Conservation (phyloP, 2,329 filamentous ascomycete genomes). For the Penicillium vulpinum region DNA sequence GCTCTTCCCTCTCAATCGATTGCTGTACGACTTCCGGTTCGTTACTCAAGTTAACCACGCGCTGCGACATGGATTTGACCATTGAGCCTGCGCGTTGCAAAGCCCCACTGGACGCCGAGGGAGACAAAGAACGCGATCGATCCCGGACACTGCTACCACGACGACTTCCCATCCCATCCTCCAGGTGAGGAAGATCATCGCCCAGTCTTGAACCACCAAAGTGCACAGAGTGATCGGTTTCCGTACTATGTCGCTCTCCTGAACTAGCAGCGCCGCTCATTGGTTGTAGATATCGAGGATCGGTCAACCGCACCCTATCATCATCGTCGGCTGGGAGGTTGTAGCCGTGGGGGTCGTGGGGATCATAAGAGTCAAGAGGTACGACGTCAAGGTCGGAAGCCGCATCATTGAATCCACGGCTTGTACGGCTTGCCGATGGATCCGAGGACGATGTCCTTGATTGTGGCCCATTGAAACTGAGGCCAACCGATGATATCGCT, state of each 20-base stretch:
- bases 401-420: constrained; percentile 28
- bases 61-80: constrained; percentile 86
- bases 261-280: constrained; percentile 53
- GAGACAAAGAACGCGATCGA: constrained; percentile 58
- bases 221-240: constrained; percentile 56
- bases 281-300: constrained; percentile 56
- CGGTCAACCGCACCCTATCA: constrained; percentile 61
- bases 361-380: constrained; percentile 30
- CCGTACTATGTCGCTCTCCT: constrained; percentile 48
- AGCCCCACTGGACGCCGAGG: constrained; percentile 62
- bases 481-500: constrained; percentile 45
- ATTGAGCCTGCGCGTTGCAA: constrained; percentile 71
- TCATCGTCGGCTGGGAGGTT: constrained; percentile 55
- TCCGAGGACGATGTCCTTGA: constrained; percentile 8
- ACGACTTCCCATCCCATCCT: constrained; percentile 56
- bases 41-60: constrained; percentile 95
- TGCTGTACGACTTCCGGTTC: constrained; percentile 82
- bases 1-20: constrained; percentile 60
- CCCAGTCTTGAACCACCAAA: constrained; percentile 57
- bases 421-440: constrained; percentile 19
- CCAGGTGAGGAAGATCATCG: constrained; percentile 62
- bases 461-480: constrained; percentile 39
- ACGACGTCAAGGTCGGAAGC: constrained; percentile 33
- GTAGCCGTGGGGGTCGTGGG: constrained; percentile 54
- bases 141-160: constrained; percentile 54